Evolutionary conservation across 2,329 filamentous ascomycete genomes (phyloP), one percentile per base, ranked within the genome.

Genomic region (Monilinia fructicola): DNA sequence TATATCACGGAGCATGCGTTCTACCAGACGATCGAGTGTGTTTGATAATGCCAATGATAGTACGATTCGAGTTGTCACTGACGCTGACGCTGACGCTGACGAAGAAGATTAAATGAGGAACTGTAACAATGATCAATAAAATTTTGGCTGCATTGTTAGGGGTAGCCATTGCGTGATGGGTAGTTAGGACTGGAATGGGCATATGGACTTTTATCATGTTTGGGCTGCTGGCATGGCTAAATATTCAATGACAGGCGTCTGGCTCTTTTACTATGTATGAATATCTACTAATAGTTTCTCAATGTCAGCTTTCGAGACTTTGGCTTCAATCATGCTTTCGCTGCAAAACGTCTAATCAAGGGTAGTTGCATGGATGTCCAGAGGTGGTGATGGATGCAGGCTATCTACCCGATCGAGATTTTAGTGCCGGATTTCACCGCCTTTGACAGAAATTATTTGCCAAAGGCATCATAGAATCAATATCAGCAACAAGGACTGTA

Each of bases 201-300:
- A 60, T 26, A 59, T 31, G 55, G 55, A 55, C 56, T 65, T 70
- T 64, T 65, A 67, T 65, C 50, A 65, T 35, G 31, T 65, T 38
- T 35, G 56, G 67, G 64, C 70, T 70, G 52, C 62, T 60, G 63
- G 63, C 54, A 60, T 65, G 63, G 63, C 46, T 65, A 38, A 62
- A 67, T 73, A 67, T 74, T 73, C 72, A 73, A 73, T 69, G 71
- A 67, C 67, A 69, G 71, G 63, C 55, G 63, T 52, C 46, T 52
- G 31, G 35, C 42, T 40, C 54, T 67, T 62, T 64, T 35, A 54
- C n/a, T 18, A 68, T 73, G 73, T 74, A 74, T 69, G 69, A 72
- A 66, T 72, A 73, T 68, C 46, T 67, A 69, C 59, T 52, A 65
- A 65, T 69, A 64, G 69, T 68, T 69, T 48, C 44, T 66, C 48